Percentiles rank a stretch among this genome's conserved stretches.
phyloP scores from a whole-genome alignment of 495 filamentous ascomycete species.

The Xylaria castorea region DNA sequence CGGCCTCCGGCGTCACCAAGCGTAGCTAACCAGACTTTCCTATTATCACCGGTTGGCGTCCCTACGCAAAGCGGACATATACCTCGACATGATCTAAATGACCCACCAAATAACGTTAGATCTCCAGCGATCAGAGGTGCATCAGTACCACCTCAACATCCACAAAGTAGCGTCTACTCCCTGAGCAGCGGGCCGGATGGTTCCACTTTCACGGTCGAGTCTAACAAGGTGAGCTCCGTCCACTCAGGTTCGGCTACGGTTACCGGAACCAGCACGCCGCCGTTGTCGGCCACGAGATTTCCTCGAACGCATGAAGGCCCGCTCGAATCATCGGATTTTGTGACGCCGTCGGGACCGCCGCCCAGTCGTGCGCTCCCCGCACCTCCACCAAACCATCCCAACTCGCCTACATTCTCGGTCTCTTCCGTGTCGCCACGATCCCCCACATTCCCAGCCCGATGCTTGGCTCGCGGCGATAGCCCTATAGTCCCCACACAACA shows the following conservation, averaged over 20 bases:
- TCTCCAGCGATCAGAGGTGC: neutral
- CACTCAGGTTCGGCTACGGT: constrained; percentile 20
- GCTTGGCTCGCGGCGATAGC: neutral
- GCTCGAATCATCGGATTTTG: constrained; percentile 42
- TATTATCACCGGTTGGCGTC: constrained; percentile 31
- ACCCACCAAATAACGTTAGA: constrained; percentile 25
- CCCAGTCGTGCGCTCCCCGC: constrained; percentile 41
- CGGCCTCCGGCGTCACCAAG: constrained; percentile 42
- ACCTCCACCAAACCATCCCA: constrained; percentile 35
- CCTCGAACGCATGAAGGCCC: constrained; percentile 42
- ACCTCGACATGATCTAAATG: constrained; percentile 38
- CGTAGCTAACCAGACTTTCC: constrained; percentile 37
- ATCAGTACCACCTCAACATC: constrained; percentile 21
- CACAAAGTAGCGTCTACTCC: constrained; percentile 36
- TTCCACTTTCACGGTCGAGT: constrained; percentile 26
- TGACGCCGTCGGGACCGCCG: constrained; percentile 43
- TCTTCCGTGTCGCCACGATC: constrained; percentile 30
- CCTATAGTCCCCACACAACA: constrained; percentile 1
- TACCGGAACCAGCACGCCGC: constrained; percentile 21
- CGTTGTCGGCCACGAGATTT: constrained; percentile 38
- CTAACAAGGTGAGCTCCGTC: constrained; percentile 31
- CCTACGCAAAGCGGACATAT: constrained; percentile 43
- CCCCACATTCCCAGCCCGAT: constrained; percentile 16
- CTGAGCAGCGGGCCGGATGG: constrained; percentile 31
- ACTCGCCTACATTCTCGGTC: constrained; percentile 36